Base-by-base conservation (phyloP, 805 yeast species). In the Starmerella etchellsii region DNA sequence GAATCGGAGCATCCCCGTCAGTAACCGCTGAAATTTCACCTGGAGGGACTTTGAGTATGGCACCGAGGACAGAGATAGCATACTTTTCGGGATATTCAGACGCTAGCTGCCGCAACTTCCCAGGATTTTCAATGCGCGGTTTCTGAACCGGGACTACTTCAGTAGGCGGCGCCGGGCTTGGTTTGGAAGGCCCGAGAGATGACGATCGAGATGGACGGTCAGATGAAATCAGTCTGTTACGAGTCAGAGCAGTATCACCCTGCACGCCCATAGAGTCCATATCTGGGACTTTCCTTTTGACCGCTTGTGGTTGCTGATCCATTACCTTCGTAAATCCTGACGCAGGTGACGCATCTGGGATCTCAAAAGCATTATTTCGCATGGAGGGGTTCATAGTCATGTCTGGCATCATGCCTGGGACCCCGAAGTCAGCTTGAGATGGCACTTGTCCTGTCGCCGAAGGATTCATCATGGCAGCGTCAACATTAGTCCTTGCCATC, bases 31-130 rank as follows among this genome's bases (percentile, higher is more conserved):
- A 26, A 14, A 57, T 48, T 28, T 57, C 63, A 19, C 55, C 58
- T 10, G 58, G 55, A 6, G 56, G 39, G 13, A 57, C 55, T 38
- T 58, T 60, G 36, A 61, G 47, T 9, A 57, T 58, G 15, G 61
- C 58, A 4, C 61, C 63, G 23, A 60, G 52, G 18, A 57, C 50
- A 4, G 62, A 47, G 26, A 59, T 38, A 39, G 58, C 55, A 44
- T 52, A 60, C 24, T 53, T 51, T 31, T 54, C 36, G 4, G 61
- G 58, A 31, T 58, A 57, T n/a, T 54, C 43, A 14, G 51, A 40
- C 2, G 62, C 50, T 29, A 59, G 43, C 43, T 52, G 56, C 36
- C 50, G 48, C 43, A 55, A 53, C 41, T 47, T 48, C 11, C 39
- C 46, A 2, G 51, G 44, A 35, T 50, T 53, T 19, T 46, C 53